Base-by-base conservation (phyloP, 768 basidiomycete species). In the Lyophyllum semitale region DNA sequence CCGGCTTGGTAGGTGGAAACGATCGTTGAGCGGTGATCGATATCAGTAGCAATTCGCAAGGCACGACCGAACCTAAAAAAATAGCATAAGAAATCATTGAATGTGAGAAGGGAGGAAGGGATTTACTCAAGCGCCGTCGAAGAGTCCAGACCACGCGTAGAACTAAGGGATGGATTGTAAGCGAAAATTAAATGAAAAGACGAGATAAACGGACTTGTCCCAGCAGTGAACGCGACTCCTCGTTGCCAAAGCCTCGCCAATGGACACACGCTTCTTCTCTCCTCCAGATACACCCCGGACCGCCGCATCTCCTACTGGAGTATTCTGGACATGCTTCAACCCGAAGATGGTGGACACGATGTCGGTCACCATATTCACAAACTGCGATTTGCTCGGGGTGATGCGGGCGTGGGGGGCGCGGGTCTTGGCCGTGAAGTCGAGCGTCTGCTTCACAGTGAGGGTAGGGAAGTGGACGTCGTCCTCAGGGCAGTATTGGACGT, bases 401-500 rank as follows among this genome's bases (percentile, higher is more conserved):
- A 81, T 57, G 27, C 87, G 82, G 3, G 69, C 71, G 26, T 74
- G 82, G 2, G 93, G 91, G 3, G 82, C 82, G 23, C 91, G 86
- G 17, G 83, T 86, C 58, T 77, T 81, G 0, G 87, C 80, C 0
- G 89, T 87, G 54, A 91, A 89, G 15, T 68, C 73, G 27, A 97
- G 76, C 0, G 91, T 93, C 65, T 93, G 80, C 45, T 82, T 79
- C 29, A 93, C 91, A 4, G 89, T 91, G 25, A 96, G 78, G 9
- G 88, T 90, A 4, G 93, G 89, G 61, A 94, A 89, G 66, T 93
- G 92, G 1, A 90, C 75, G 65, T 95, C 92, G 62, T 93, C 92
- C 73, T 91, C 92, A 0, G 90, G 89, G 56, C 82, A 87, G 66
- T 91, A 93, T 51, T 83, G 82, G 2, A 91, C 85, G 63, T 92